Base-by-base conservation (phyloP, 2,329 filamentous ascomycete species). In the Teratosphaeria epicoccoides region DNA sequence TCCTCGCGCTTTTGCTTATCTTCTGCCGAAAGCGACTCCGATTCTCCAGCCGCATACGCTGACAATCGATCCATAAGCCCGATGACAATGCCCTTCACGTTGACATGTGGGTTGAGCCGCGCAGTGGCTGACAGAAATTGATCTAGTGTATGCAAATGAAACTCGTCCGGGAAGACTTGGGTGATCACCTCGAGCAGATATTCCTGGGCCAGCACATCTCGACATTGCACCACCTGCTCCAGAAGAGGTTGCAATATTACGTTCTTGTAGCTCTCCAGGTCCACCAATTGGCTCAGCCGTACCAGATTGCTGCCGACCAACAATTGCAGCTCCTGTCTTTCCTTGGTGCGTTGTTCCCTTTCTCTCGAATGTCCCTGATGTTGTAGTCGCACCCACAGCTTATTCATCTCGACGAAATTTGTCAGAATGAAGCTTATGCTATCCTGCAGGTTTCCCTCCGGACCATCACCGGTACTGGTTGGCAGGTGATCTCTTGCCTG, bases 351-450 rank as follows among this genome's bases (percentile, higher is more conserved):
- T 72, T 94, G 85, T 57, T 98, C 93, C 49, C 93, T 79, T 71
- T 98, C 93, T 63, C 91, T 81, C 37, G 93, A 98, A 67, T 96
- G 93, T 24, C 93, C 93, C 68, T 98, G 93, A 69, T 98, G 93
- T 69, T 98, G 93, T 65, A 97, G 75, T 43, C 93, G 84, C 57
- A 98, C 93, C 93, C 93, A 98, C 28, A 98, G 78, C 78, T 98
- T 98, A 74, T 98, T 98, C 93, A 98, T 98, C 73, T 98, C 93
- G 61, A 98, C 93, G 66, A 98, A 98, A 65, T 98, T 98, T 55
- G 93, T 98, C 65, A 98, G 74, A 51, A 97, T 85, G 67, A 98
- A 98, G 74, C 88, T 96, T 73, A 98, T 95, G 29, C 90, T 96
- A 71, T 98, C 93, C 69, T 95, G 88, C 47, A 97, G 75, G 64